phyloP scores from a whole-genome alignment of 2,329 filamentous ascomycete genomes.

The Didymellaceae sp. region DNA sequence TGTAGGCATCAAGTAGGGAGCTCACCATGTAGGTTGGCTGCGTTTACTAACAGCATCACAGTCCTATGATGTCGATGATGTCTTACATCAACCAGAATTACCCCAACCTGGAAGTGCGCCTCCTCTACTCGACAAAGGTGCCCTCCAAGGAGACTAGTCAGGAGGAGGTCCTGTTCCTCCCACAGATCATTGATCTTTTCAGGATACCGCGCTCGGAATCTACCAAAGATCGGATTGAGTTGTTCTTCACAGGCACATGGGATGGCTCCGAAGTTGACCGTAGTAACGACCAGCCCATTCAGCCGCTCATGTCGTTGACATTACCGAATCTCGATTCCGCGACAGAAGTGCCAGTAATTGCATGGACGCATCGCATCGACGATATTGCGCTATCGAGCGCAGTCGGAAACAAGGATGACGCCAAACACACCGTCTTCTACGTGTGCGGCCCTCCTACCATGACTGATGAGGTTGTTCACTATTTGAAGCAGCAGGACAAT shows the following conservation, averaged over 20 bases:
- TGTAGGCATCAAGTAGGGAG: slow-evolving; percentile 75
- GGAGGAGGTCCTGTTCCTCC: slow-evolving; percentile 45
- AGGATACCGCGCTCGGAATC: slow-evolving; percentile 33
- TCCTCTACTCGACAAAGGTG: slow-evolving; percentile 68
- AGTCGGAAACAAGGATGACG: slow-evolving; percentile 45
- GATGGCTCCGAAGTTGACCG: slow-evolving; percentile 35
- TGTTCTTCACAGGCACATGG: slow-evolving; percentile 47
- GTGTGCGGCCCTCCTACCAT: slow-evolving; percentile 58
- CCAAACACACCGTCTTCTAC: slow-evolving; percentile 52
- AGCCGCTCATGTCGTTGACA: slow-evolving; percentile 43
- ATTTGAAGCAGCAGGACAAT: slow-evolving; percentile 47
- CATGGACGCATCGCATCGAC: slow-evolving; percentile 44
- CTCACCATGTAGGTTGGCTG: neutral
- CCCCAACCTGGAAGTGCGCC: slow-evolving; percentile 54
- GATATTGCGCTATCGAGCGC: slow-evolving; percentile 50
- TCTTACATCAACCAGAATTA: slow-evolving; percentile 61
- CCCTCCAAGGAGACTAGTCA: slow-evolving; percentile 38
- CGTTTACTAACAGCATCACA: slow-evolving; percentile 38
- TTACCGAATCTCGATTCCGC: slow-evolving; percentile 38
- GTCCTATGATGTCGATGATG: slow-evolving; percentile 77
- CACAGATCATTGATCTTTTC: slow-evolving; percentile 43
- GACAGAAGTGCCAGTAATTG: slow-evolving; percentile 39
- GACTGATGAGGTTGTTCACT: slow-evolving; percentile 55
- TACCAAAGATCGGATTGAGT: slow-evolving; percentile 40
- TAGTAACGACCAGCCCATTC: slow-evolving; percentile 35